These are phyloP conservation scores for Theileria sp. DNA, from an alignment of 169 alveolate genomes.

Conservation along the genomic window DNA sequence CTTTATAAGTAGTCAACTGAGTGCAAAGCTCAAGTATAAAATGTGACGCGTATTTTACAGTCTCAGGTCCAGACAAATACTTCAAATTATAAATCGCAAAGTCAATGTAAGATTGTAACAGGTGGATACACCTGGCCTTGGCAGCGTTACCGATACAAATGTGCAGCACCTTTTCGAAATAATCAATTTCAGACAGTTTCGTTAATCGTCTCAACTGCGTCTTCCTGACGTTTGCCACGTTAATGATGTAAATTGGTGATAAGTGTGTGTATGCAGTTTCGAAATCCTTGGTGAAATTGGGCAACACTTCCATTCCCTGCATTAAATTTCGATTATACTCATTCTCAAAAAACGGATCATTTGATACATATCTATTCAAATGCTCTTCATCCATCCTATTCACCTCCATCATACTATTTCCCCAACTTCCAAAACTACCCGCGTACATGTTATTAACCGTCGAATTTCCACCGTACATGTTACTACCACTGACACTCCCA, in stretches of 20 bases:
- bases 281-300: slow-evolving; percentile 23
- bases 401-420: not conserved
- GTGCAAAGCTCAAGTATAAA: slow-evolving; percentile 44
- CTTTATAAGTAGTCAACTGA: slow-evolving; percentile 28
- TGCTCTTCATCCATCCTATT: not conserved
- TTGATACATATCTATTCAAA: not conserved
- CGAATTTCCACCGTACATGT: too few species aligned
- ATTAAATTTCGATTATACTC: not conserved
- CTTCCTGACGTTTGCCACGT: slow-evolving; percentile 42
- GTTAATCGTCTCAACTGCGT: slow-evolving; percentile 32
- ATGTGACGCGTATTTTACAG: slow-evolving; percentile 42
- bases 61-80: slow-evolving; percentile 25
- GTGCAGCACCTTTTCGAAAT: slow-evolving; percentile 36
- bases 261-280: slow-evolving; percentile 4
- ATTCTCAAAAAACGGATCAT: not conserved
- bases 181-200: slow-evolving; percentile 28
- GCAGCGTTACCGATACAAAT: slow-evolving; percentile 51
- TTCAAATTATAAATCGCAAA: slow-evolving; percentile 44
- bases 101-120: slow-evolving; percentile 62
- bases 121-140: slow-evolving; percentile 32
- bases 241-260: slow-evolving; percentile 46
- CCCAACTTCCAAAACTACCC: not conserved
- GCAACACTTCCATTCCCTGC: slow-evolving; percentile 12
- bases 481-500: not conserved
- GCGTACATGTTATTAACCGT: not conserved